Base-by-base conservation (phyloP, 2,329 filamentous ascomycete species). In the Fusarium ambrosium region DNA sequence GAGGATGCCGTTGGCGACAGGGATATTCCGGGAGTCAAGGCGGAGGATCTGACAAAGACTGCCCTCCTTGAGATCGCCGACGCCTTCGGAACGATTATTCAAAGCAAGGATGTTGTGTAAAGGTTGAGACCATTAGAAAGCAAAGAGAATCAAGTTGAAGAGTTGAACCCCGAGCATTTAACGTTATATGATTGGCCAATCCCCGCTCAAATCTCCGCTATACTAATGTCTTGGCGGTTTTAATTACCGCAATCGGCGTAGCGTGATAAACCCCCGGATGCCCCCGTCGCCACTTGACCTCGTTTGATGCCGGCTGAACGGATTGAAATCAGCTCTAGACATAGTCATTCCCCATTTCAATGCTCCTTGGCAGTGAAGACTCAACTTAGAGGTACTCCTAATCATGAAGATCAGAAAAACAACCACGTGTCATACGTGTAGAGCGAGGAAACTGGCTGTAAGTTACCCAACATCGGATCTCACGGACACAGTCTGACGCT, bases 1-100 rank as follows among this genome's bases (percentile, higher is more conserved):
- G 85, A 88, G 77, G 92, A 92, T 80, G 90, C 86, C 0, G 87
- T 93, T 55, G 92, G 92, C 0, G 91, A 93, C 80, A 82, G 92
- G 16, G 87, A 93, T 79, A 92, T 93, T 63, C 91, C 92, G 1
- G 91, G 91, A 9, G 88, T 87, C 2, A 83, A 84, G 14, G 90
- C 88, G 0, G 85, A 87, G 18, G 86, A 91, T 66, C 79, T 92
- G n/a, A 81, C 82, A 1, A 79, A 81, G 79, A 86, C 88, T 70
- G 85, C 85, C 4, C 81, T 93, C 75, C 84, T 84, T 9, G 91
- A 93, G 82, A 81, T 93, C 78, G 89, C 77, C 0, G 92, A 93
- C 85, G 88, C 85, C 6, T 92, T 93, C 81, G 91, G 85, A 0
- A 92, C 89, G 0, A 84, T 92, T 11, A 83, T 92, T 14, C 69